These are phyloP conservation scores for Gautieria morchelliformis DNA, from an alignment of 768 basidiomycete species.

Conservation along the genomic window DNA sequence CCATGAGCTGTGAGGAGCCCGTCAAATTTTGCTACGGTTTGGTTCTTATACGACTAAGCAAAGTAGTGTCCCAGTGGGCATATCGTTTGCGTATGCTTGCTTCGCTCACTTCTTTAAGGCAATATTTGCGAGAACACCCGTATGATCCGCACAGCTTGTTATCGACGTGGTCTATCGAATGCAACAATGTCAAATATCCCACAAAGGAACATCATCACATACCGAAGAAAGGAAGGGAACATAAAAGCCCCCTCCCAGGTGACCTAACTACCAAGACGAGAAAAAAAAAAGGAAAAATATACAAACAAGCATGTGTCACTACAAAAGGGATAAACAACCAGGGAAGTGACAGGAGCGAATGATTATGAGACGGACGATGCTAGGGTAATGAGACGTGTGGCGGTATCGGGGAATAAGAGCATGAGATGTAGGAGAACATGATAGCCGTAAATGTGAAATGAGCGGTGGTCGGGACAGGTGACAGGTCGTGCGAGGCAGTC, in stretches of 20 bases:
- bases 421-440: background rate
- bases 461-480: background rate
- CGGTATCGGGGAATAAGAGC: background rate
- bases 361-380: background rate
- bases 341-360: background rate
- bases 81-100: too few species aligned
- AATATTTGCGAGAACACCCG: too few species aligned
- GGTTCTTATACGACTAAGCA: too few species aligned
- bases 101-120: too few species aligned
- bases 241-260: background rate
- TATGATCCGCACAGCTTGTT: too few species aligned
- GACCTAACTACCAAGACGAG: background rate
- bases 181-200: too few species aligned
- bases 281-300: background rate
- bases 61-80: too few species aligned
- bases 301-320: background rate
- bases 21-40: too few species aligned
- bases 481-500: background rate
- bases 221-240: background rate
- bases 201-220: background rate
- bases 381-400: background rate
- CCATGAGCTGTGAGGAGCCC: too few species aligned
- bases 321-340: background rate
- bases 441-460: background rate
- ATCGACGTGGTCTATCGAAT: too few species aligned